phyloP scores from a whole-genome alignment of 2,329 filamentous ascomycete genomes.

The Cylindrodendrum hubeiense region DNA sequence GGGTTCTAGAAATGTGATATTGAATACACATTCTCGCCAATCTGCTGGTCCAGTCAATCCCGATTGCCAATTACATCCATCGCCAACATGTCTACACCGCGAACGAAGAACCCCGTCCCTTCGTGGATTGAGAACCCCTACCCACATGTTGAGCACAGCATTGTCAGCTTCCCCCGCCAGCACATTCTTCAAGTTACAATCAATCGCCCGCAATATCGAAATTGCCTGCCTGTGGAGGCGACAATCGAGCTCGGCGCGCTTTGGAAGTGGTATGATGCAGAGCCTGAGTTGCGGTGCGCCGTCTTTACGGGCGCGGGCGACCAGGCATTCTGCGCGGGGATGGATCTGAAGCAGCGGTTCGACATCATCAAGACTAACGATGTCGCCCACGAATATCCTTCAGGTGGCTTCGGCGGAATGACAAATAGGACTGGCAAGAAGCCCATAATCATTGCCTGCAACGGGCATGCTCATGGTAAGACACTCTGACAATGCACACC shows the following conservation, averaged over 20 bases:
- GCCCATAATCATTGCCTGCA: constrained; percentile 48
- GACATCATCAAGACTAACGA: constrained; percentile 45
- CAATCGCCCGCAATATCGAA: constrained; percentile 56
- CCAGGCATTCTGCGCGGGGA: constrained; percentile 65
- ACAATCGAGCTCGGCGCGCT: constrained; percentile 57
- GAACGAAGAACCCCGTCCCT: constrained; percentile 46
- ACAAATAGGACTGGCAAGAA: constrained; percentile 50
- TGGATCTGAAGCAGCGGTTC: constrained; percentile 64
- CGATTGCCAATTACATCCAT: background rate
- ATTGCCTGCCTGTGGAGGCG: constrained; percentile 53
- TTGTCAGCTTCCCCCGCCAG: constrained; percentile 55
- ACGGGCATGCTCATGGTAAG: constrained; percentile 48
- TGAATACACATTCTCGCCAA: background rate
- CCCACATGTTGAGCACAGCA: constrained; percentile 47
- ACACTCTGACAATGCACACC: background rate
- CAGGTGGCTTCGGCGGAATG: constrained; percentile 51
- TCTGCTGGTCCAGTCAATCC: background rate
- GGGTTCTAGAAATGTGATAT: constrained; percentile 9
- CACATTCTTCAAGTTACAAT: constrained; percentile 59
- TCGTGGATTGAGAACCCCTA: constrained; percentile 50
- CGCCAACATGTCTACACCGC: constrained; percentile 36
- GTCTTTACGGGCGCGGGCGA: constrained; percentile 65
- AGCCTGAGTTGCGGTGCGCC: constrained; percentile 61
- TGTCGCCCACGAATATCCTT: constrained; percentile 38
- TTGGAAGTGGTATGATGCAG: constrained; percentile 64